Evolutionary conservation across 2,329 filamentous ascomycete genomes (phyloP).

Genomic region (Tolypocladium inflatum): DNA sequence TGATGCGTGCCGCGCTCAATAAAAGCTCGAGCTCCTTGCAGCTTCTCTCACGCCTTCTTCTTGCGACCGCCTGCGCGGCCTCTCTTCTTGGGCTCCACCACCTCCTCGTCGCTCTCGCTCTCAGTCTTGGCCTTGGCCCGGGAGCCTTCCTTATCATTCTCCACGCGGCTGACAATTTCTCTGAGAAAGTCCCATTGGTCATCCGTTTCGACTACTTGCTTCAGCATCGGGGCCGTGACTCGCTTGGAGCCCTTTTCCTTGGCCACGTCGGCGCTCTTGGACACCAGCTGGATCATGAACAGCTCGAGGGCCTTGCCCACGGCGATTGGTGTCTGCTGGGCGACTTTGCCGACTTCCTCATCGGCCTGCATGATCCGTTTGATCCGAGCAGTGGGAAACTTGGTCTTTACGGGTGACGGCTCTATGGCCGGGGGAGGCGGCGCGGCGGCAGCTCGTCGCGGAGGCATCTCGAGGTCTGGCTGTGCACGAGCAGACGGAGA

Average conservation of each 20-base stretch:
- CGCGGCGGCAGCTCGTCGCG: constrained; percentile 17
- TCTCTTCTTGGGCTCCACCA: constrained; percentile 36
- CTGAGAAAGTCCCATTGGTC: constrained; percentile 90
- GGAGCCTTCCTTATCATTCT: constrained; percentile 40
- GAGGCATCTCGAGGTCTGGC: constrained; percentile 21
- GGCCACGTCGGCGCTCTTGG: constrained; percentile 78
- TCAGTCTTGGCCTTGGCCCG: constrained; percentile 37
- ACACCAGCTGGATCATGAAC: constrained; percentile 93
- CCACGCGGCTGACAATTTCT: constrained; percentile 83
- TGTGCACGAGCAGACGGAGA: background rate
- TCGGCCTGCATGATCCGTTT: constrained; percentile 99
- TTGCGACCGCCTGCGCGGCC: constrained; percentile 38
- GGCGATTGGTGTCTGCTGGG: constrained; percentile 92
- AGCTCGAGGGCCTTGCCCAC: constrained; percentile 93
- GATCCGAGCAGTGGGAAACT: constrained; percentile 94
- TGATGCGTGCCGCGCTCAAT: constrained; percentile 2
- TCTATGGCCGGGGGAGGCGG: constrained; percentile 33
- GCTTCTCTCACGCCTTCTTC: constrained; percentile 26
- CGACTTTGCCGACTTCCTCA: constrained; percentile 96
- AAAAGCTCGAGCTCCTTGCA: background rate
- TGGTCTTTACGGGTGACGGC: constrained; percentile 75
- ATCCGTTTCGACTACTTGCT: constrained; percentile 78
- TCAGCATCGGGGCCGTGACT: constrained; percentile 83
- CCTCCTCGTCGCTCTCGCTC: constrained; percentile 43
- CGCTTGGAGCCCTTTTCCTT: constrained; percentile 76